Percentiles rank a stretch among this genome's conserved stretches.
These are phyloP conservation scores for Penicillium ochrochloron DNA, from an alignment of 495 filamentous ascomycete genomes.

Conservation along the genomic window DNA sequence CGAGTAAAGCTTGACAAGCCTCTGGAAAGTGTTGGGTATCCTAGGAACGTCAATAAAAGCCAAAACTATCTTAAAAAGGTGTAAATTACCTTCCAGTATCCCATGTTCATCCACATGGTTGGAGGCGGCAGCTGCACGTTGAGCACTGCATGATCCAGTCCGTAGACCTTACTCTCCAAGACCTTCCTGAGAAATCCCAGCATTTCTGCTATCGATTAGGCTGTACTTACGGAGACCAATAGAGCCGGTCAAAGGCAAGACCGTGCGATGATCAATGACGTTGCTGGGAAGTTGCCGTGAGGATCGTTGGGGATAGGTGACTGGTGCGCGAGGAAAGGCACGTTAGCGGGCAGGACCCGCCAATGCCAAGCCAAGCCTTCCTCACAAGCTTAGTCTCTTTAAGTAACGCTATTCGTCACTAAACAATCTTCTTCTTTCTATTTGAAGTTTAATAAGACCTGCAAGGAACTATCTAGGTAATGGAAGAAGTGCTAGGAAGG, in stretches of 20 bases:
- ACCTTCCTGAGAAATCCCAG: constrained; percentile 11
- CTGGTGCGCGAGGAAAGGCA: not conserved
- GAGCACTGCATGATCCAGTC: constrained; percentile 26
- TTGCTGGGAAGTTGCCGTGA: not conserved
- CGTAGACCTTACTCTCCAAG: constrained; percentile 41
- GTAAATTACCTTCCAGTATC: constrained; percentile 24
- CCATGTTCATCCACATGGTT: constrained; percentile 32
- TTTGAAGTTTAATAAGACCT: no score
- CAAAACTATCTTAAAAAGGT: not conserved
- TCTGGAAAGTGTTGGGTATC: constrained; percentile 39
- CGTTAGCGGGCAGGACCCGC: not conserved
- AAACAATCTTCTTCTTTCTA: no score
- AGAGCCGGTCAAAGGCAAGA: not conserved
- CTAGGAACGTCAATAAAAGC: constrained; percentile 20
- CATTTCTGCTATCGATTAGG: not conserved
- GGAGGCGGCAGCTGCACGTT: constrained; percentile 21
- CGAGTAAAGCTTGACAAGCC: constrained; percentile 47
- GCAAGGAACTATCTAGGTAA: no score
- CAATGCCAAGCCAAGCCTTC: not conserved
- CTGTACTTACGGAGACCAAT: not conserved
- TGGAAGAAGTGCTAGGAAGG: no score
- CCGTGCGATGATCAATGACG: not conserved
- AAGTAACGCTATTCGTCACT: no score
- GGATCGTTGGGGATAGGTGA: not conserved
- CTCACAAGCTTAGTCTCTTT: not conserved